Base-by-base conservation (phyloP, 2,329 filamentous ascomycete species). In the Trichoderma asperellum region DNA sequence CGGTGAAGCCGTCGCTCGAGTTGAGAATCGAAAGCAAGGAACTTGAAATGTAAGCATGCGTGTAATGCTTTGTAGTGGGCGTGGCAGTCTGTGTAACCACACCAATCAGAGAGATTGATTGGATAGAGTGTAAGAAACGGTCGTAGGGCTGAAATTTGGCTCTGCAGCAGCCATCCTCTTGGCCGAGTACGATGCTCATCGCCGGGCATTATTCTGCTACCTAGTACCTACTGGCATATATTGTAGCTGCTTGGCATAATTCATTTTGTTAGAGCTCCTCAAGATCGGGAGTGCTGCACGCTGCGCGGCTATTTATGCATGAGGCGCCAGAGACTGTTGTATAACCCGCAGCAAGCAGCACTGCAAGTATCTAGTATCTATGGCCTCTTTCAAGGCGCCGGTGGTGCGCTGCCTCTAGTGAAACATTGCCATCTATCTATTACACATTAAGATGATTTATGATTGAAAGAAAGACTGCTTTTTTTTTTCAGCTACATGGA, bases 1-100 rank as follows among this genome's bases (percentile, higher is more conserved):
- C 64, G 55, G 55, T 67, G 64, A 67, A 14, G 55, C 40, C 55
- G 55, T 59, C 21, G 55, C 21, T 59, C 10, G 55, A 37, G 29
- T n/a, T 29, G 37, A 27, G 43, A 21, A 21, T 55, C 3, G 24
- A 16, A 21, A 58, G 29, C 49, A 53, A 29, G 24, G 53, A 56
- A 29, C 29, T 56, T 29, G 29, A 55, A 55, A 10, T 55, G 21
- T 32, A 18, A 12, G 11, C 21, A 11, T 18, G n/a, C 11, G 14
- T 32, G 24, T 24, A 37, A 32, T 32, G 24, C 11, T 53, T n/a
- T 35, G 34, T 14, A 32, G 11, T 10, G 21, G 5, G 11, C n/a
- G 32, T 27, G 60, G 40, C 29, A 24, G 29, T 37, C 14, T 27
- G 60, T 63, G 60, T 53, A 63, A 63, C 60, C 21, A 10, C 60